These are phyloP conservation scores for Sordariomycetes sp. DNA, from an alignment of 2,329 filamentous ascomycete species.

Conservation along the genomic window DNA sequence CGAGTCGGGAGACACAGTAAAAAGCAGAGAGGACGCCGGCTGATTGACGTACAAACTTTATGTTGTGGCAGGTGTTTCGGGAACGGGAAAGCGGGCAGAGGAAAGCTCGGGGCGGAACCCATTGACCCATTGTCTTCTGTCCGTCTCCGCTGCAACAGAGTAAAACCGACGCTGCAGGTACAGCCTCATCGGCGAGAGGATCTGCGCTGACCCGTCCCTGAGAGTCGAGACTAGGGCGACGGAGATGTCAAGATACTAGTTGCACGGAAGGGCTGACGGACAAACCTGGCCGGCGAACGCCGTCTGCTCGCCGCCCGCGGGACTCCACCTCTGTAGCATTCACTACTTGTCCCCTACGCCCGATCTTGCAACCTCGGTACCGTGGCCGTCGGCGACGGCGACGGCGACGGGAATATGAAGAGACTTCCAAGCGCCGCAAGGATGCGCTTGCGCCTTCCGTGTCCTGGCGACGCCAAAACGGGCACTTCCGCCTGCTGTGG, in stretches of 20 bases:
- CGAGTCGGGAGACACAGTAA: not conserved
- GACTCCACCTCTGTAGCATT: too few species aligned
- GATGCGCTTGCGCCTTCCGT: not conserved
- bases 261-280: not conserved
- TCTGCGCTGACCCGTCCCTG: not conserved
- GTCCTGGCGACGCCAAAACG: not conserved
- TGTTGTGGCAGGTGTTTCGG: not conserved
- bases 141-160: not conserved
- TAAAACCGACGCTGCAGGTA: conserved; percentile 1
- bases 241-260: not conserved
- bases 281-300: not conserved
- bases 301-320: not conserved
- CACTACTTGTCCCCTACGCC: too few species aligned
- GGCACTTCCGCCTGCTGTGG: not conserved
- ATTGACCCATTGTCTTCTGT: not conserved
- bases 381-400: too few species aligned
- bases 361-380: too few species aligned
- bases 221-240: not conserved
- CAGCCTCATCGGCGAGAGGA: conserved; percentile 3
- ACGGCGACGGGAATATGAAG: too few species aligned
- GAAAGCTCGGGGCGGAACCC: not conserved
- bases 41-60: not conserved
- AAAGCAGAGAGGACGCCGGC: not conserved
- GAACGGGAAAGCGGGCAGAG: not conserved
- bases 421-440: not conserved